Percentiles rank a stretch among this genome's conserved stretches.
phyloP scores from a whole-genome alignment of 2,329 filamentous ascomycete species.

The Aspergillus versicolor region DNA sequence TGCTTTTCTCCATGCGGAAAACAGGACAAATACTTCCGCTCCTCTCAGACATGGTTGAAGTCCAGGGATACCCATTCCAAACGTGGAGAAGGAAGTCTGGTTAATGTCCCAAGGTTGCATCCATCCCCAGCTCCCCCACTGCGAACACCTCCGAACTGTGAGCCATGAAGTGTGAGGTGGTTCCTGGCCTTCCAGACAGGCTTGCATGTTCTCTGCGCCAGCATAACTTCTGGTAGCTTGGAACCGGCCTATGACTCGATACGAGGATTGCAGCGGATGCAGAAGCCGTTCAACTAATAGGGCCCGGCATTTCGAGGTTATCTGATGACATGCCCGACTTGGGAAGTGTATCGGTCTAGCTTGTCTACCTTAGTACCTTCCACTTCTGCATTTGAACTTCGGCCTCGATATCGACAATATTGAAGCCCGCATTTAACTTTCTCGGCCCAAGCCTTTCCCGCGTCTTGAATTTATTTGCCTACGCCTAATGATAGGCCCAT shows the following conservation, averaged over 20 bases:
- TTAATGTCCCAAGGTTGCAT: background rate
- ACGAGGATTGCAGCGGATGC: background rate
- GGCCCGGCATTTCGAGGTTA: background rate
- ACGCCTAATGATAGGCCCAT: conserved; percentile 4
- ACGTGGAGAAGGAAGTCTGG: background rate
- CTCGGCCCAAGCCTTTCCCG: background rate
- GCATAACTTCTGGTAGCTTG: background rate
- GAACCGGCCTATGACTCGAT: background rate
- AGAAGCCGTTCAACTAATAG: background rate
- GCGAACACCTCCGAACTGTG: background rate
- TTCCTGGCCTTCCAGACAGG: background rate
- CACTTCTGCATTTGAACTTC: background rate
- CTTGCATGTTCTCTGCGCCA: background rate
- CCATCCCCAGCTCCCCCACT: background rate
- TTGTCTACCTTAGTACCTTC: background rate
- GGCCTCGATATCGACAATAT: background rate
- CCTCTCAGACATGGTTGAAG: background rate
- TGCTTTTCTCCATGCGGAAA: background rate
- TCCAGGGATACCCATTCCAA: background rate
- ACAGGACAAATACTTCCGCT: background rate
- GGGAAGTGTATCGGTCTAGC: background rate
- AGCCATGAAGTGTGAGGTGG: background rate
- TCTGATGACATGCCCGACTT: background rate
- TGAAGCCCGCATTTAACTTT: background rate
- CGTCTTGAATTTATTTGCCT: background rate